Base-by-base conservation (phyloP, 2,329 filamentous ascomycete species). In the Zymoseptoria crescenta region DNA sequence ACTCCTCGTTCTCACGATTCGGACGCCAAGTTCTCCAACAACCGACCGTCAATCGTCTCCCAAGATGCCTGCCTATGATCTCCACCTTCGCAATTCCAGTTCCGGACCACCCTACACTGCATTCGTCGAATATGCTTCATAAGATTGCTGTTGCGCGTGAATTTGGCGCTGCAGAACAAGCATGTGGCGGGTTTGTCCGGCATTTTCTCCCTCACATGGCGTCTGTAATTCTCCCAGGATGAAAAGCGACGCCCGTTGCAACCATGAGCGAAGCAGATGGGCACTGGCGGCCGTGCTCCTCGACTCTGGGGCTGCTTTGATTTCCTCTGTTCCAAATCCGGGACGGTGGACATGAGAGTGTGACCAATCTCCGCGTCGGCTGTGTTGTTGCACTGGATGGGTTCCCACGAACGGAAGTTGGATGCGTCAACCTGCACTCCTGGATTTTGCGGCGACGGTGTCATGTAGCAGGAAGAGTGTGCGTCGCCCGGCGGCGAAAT, bases 141-240 rank as follows among this genome's bases (percentile, higher is more conserved):
- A 8, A 54, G 52, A 35, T 59, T 59, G 41, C 57, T 59, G 21
- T 59, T 56, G 16, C 57, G 57, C 29, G 21, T 59, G 57, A 59
- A 59, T 28, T 45, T 24, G n/a, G 41, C 50, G 52, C 19, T 19
- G 57, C 57, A 59, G 49, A 55, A 52, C 13, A 20, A 21, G 52
- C 57, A 59, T 19, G 24, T 8, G 8, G 29, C 50, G 19, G 24
- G 51, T 20, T 24, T 51, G 19, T 8, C 16, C 8, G 16, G 51
- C 28, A 28, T 3, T 21, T 52, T 50, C 52, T 59, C 57, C 8
- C 52, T 53, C 20, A 59, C 27, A 49, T 59, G 57, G 27, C 57
- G 57, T 48, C 45, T 53, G 41, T 59, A 59, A 24, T 59, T 56
- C 41, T 52, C 57, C 52, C 29, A 16, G 41, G 41, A 45, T 8